Percentiles rank a stretch among this genome's conserved stretches.
These are phyloP conservation scores for Lactarius deliciosus DNA, from an alignment of 768 basidiomycete species.

Conservation along the genomic window DNA sequence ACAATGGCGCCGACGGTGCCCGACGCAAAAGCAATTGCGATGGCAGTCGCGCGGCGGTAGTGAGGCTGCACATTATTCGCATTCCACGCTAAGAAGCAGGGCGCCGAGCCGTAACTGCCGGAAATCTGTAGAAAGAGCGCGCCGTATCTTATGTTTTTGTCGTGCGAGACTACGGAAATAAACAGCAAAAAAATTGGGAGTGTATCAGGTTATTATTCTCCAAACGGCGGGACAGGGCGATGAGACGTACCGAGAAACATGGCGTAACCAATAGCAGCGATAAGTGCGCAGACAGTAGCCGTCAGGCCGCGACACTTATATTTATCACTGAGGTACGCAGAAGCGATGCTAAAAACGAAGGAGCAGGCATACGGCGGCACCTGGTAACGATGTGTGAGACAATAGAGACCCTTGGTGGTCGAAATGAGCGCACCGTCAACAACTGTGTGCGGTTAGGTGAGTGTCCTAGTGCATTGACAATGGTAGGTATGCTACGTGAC, in stretches of 20 bases:
- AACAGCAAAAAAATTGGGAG: not conserved
- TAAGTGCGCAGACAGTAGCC: not conserved
- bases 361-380: not conserved
- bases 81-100: not conserved
- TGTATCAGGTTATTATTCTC: not conserved
- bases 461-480: slow-evolving; percentile 35
- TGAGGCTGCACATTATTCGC: not conserved
- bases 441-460: slow-evolving; percentile 34
- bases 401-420: not conserved
- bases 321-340: not conserved
- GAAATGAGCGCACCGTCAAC: slow-evolving; percentile 30
- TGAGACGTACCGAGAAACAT: slow-evolving; percentile 21
- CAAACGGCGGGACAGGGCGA: not conserved
- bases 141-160: not conserved
- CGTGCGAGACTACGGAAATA: not conserved
- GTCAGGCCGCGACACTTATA: not conserved
- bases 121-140: not conserved
- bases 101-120: not conserved
- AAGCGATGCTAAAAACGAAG: not conserved
- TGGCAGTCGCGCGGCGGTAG: slow-evolving; percentile 3
- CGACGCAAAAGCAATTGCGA: not conserved
- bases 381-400: not conserved
- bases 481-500: slow-evolving; percentile 31
- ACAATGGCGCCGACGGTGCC: not conserved
- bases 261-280: slow-evolving; percentile 14